Conservation (phyloP, 306 rosid genomes). For the Psophocarpus tetragonolobus region DNA sequence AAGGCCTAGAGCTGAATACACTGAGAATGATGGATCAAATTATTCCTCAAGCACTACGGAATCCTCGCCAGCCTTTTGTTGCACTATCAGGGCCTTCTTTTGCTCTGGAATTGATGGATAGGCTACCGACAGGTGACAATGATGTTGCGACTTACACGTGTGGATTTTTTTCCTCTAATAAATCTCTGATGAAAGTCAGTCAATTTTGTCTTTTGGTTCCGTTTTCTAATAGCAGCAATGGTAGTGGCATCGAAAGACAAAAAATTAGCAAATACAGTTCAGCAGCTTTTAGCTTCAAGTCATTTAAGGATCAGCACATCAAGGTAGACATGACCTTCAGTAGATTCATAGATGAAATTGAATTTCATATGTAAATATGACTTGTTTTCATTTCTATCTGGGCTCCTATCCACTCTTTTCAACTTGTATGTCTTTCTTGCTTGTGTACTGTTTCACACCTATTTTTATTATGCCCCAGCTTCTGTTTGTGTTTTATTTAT, state of each 20-base stretch:
- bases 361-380: constrained; percentile 23
- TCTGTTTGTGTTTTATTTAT: constrained; percentile 10
- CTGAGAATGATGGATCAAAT: constrained; percentile 94
- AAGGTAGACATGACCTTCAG: constrained; percentile 59
- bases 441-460: constrained; percentile 7
- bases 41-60: constrained; percentile 76
- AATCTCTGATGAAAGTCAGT: constrained; percentile 14
- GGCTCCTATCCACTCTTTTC: background rate
- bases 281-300: constrained; percentile 76
- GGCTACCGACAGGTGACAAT: constrained; percentile 84
- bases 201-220: constrained; percentile 4
- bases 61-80: constrained; percentile 92
- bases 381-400: constrained; percentile 6
- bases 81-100: constrained; percentile 96
- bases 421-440: background rate
- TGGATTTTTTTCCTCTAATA: background rate
- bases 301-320: constrained; percentile 94
- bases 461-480: constrained; percentile 1
- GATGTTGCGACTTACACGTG: background rate
- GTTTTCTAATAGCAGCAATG: constrained; percentile 66
- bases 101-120: constrained; percentile 82
- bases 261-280: constrained; percentile 79
- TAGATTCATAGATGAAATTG: constrained; percentile 28
- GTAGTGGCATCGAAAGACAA: constrained; percentile 92
- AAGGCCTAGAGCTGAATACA: constrained; percentile 89